A percentile compares a stretch with the other conserved stretches of the same genome.
These are phyloP conservation scores for Castanospermum australe DNA, from an alignment of 306 rosid genomes.

Conservation along the genomic window DNA sequence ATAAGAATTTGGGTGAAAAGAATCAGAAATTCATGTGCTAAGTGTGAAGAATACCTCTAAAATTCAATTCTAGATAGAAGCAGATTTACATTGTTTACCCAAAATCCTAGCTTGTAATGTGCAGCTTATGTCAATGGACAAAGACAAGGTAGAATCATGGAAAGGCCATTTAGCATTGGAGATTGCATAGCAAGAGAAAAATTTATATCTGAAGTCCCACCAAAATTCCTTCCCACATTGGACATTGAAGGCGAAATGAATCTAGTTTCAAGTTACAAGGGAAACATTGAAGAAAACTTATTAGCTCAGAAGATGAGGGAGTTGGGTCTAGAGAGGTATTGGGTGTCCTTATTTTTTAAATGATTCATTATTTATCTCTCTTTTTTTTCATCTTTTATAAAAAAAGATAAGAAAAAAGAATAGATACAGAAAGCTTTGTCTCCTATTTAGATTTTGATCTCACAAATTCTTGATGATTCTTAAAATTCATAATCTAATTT, in stretches of 20 bases:
- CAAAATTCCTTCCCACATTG: conserved; percentile 42
- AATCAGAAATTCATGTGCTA: not conserved
- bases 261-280: conserved; percentile 49
- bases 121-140: conserved; percentile 95
- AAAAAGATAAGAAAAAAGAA: not conserved
- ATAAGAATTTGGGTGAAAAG: not conserved
- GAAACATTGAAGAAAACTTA: conserved; percentile 45
- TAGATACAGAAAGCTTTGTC: not conserved
- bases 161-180: conserved; percentile 72
- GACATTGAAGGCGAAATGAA: conserved; percentile 76
- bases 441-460: not conserved
- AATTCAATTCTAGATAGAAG: not conserved
- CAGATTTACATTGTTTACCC: not conserved
- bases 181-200: conserved; percentile 71
- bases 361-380: not conserved
- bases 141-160: conserved; percentile 90
- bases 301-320: conserved; percentile 81
- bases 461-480: not conserved
- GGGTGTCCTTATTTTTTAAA: not conserved
- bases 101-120: conserved; percentile 6
- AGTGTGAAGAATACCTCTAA: not conserved
- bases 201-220: conserved; percentile 41
- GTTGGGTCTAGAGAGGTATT: conserved; percentile 73
- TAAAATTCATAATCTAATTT: conserved; percentile 17
- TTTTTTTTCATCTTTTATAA: not conserved